phyloP scores from a whole-genome alignment of 2,329 filamentous ascomycete genomes.

The Botrytis galanthina region DNA sequence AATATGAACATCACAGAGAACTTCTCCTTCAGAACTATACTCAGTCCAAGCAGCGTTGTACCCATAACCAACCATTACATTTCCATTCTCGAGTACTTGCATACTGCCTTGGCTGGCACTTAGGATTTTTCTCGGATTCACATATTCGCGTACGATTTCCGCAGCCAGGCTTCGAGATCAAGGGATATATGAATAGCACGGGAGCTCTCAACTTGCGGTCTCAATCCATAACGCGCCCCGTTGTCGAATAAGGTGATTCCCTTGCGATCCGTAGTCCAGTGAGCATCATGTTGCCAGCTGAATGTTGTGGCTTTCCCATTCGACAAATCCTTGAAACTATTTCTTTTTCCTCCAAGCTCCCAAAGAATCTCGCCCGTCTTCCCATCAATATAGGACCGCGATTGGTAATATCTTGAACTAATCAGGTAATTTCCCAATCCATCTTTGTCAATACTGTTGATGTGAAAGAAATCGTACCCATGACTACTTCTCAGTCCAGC shows the following conservation, averaged over 20 bases:
- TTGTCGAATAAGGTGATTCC: conserved; percentile 26
- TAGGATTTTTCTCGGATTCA: conserved; percentile 27
- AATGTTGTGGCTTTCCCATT: conserved; percentile 45
- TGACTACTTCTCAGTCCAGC: conserved; percentile 8
- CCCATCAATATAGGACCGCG: conserved; percentile 44
- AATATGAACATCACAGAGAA: not conserved
- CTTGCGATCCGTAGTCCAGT: conserved; percentile 34
- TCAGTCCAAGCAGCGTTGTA: conserved; percentile 13
- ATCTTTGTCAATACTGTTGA: conserved; percentile 42
- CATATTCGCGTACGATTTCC: conserved; percentile 14
- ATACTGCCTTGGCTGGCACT: conserved; percentile 26
- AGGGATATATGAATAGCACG: conserved; percentile 23
- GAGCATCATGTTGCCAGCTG: conserved; percentile 49
- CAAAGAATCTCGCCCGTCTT: conserved; percentile 46
- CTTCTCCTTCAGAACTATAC: not conserved
- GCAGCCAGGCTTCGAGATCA: conserved; percentile 24
- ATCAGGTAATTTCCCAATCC: conserved; percentile 46
- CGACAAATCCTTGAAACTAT: conserved; percentile 40
- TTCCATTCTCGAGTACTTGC: conserved; percentile 21
- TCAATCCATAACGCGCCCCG: conserved; percentile 21
- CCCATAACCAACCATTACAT: not conserved
- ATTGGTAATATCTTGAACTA: conserved; percentile 44
- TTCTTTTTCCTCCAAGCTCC: conserved; percentile 45
- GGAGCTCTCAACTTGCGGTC: conserved; percentile 8
- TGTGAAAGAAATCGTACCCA: conserved; percentile 39